Conservation (phyloP, 2,329 filamentous ascomycete species). For the Emergomyces pasteurianus region DNA sequence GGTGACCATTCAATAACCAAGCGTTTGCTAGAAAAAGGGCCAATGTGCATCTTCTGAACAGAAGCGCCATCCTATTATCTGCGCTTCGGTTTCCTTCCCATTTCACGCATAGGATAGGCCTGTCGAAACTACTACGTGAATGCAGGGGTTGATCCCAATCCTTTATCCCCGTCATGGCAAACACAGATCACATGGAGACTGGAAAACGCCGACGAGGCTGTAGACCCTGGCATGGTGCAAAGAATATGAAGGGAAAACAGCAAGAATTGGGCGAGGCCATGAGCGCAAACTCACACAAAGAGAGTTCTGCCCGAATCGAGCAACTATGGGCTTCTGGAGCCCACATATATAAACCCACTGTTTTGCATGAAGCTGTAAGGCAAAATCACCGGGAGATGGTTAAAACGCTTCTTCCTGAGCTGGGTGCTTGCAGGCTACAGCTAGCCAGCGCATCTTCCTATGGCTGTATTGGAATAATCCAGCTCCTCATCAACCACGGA, state of each 20-base stretch:
- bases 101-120: background rate
- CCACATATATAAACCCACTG: background rate
- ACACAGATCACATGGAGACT: background rate
- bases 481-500: background rate
- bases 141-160: background rate
- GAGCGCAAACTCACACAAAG: background rate
- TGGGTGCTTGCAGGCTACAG: background rate
- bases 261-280: background rate
- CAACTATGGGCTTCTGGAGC: background rate
- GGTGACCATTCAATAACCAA: background rate
- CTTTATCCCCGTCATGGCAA: background rate
- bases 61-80: background rate
- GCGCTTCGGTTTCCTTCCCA: background rate
- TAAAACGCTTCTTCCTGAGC: background rate
- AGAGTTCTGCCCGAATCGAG: background rate
- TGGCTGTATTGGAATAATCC: background rate
- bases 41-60: background rate
- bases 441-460: background rate
- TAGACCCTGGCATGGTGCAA: background rate
- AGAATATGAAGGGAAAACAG: background rate
- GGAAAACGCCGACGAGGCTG: background rate
- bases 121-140: background rate
- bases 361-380: background rate
- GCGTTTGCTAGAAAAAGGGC: background rate
- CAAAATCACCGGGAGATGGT: background rate